Evolutionary conservation across 2,329 filamentous ascomycete genomes (phyloP).

Genomic region (Xylariaceae sp.): DNA sequence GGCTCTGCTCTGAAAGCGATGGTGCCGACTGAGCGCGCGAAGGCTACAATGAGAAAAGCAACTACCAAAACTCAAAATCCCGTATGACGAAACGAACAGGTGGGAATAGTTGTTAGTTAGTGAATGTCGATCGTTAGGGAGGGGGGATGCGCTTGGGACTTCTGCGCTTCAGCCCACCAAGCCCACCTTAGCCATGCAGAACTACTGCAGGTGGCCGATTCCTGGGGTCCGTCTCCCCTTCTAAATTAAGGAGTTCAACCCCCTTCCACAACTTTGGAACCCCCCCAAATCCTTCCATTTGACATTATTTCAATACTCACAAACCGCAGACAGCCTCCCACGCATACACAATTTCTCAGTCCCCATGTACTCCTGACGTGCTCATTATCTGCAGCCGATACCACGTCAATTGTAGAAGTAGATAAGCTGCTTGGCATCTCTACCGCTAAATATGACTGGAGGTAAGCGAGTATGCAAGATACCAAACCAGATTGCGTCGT

Average conservation of each 20-base stretch:
- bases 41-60: neutral
- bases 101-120: neutral
- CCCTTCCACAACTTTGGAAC: conserved; percentile 12
- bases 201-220: conserved; percentile 25
- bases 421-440: too few relatives aligned
- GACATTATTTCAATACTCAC: too few relatives aligned
- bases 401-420: too few relatives aligned
- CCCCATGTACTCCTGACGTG: too few relatives aligned
- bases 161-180: conserved; percentile 11
- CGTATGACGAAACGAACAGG: conserved; percentile 3
- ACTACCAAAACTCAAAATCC: conserved; percentile 2
- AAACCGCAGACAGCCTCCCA: too few relatives aligned
- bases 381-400: too few relatives aligned
- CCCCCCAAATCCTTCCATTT: too few relatives aligned
- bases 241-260: conserved; percentile 27
- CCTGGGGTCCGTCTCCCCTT: conserved; percentile 21
- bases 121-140: conserved; percentile 25
- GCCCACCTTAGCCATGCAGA: conserved; percentile 11
- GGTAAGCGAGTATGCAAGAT: too few relatives aligned
- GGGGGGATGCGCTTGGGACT: too few relatives aligned
- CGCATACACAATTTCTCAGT: too few relatives aligned
- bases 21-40: conserved; percentile 2
- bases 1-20: neutral
- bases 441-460: too few relatives aligned
- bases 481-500: too few relatives aligned